Percentiles rank a stretch among this genome's conserved stretches.
These are phyloP conservation scores for Sideroxylon spinosum DNA, from an alignment of 179 eudicot species.

Conservation along the genomic window DNA sequence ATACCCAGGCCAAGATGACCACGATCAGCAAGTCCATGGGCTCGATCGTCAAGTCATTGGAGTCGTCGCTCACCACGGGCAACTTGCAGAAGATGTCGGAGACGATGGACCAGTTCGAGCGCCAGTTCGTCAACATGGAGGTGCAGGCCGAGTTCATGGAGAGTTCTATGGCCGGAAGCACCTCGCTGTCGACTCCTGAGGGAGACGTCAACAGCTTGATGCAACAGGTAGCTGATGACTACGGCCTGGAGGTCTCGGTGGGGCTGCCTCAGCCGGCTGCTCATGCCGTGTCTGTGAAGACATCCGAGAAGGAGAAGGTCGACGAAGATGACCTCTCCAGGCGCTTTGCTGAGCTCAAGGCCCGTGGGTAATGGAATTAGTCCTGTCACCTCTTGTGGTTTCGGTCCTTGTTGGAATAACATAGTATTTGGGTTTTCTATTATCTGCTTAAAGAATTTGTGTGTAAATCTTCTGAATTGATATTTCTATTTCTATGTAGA, in stretches of 20 bases:
- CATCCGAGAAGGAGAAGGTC: constrained; percentile 51
- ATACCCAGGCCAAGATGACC: constrained; percentile 58
- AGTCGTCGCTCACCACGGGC: constrained; percentile 53
- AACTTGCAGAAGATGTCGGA: constrained; percentile 74
- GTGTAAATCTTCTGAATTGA: too few species aligned
- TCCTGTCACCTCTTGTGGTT: too few species aligned
- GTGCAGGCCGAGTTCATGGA: constrained; percentile 79
- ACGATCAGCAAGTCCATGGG: constrained; percentile 60
- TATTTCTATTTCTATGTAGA: neutral
- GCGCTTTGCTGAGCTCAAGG: constrained; percentile 64
- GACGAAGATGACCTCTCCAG: constrained; percentile 59
- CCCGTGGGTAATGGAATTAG: constrained; percentile 36
- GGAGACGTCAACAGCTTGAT: constrained; percentile 61
- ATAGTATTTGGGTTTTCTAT: too few species aligned
- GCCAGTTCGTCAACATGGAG: constrained; percentile 80
- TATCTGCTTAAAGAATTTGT: too few species aligned
- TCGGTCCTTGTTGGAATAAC: too few species aligned
- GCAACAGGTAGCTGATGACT: constrained; percentile 80
- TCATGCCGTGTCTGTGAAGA: constrained; percentile 39
- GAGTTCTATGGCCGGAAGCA: constrained; percentile 73
- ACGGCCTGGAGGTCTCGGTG: constrained; percentile 64
- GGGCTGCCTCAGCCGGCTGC: constrained; percentile 68
- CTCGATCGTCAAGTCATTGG: constrained; percentile 57
- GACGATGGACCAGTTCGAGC: constrained; percentile 76
- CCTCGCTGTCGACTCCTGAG: constrained; percentile 62